Percentiles rank a stretch among this genome's conserved stretches.
phyloP scores from a whole-genome alignment of 2,329 filamentous ascomycete genomes.

The Plectosphaerella cucumerina region DNA sequence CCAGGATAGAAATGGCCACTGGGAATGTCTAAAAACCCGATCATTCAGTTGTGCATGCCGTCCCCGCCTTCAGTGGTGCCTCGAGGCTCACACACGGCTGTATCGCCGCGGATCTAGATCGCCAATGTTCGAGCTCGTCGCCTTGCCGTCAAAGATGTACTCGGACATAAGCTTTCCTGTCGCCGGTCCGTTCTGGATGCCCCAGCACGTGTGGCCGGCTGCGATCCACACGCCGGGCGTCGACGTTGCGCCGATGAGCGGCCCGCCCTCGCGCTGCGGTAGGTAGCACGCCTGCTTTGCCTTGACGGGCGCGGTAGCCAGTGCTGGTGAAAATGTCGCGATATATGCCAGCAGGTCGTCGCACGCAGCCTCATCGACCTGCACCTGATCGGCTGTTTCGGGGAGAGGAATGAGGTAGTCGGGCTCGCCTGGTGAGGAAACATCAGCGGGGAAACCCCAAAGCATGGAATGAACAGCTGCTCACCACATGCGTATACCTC shows the following conservation, averaged over 20 bases:
- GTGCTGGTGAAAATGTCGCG: conserved; percentile 56
- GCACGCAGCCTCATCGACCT: conserved; percentile 71
- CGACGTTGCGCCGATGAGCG: conserved; percentile 72
- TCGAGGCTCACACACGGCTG: conserved; percentile 43
- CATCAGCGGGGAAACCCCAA: not conserved
- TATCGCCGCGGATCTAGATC: conserved; percentile 65
- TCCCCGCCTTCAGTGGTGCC: not conserved
- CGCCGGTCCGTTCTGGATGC: conserved; percentile 90
- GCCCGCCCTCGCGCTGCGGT: conserved; percentile 69
- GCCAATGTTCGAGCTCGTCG: conserved; percentile 62
- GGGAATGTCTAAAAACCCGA: too few species aligned
- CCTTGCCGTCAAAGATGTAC: conserved; percentile 68
- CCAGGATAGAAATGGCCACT: too few species aligned
- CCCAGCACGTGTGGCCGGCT: conserved; percentile 94
- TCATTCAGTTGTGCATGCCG: too few species aligned
- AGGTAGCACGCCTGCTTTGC: conserved; percentile 89
- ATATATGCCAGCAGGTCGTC: conserved; percentile 84
- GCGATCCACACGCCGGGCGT: conserved; percentile 76
- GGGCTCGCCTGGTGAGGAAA: conserved; percentile 55
- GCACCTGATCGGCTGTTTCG: conserved; percentile 67
- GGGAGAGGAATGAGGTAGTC: conserved; percentile 74
- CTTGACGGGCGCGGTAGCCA: conserved; percentile 66
- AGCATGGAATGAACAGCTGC: conserved; percentile 12
- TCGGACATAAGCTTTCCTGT: conserved; percentile 81
- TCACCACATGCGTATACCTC: conserved; percentile 90